Conservation (phyloP, 2,329 filamentous ascomycete species). For the Arachnopeziza araneosa region DNA sequence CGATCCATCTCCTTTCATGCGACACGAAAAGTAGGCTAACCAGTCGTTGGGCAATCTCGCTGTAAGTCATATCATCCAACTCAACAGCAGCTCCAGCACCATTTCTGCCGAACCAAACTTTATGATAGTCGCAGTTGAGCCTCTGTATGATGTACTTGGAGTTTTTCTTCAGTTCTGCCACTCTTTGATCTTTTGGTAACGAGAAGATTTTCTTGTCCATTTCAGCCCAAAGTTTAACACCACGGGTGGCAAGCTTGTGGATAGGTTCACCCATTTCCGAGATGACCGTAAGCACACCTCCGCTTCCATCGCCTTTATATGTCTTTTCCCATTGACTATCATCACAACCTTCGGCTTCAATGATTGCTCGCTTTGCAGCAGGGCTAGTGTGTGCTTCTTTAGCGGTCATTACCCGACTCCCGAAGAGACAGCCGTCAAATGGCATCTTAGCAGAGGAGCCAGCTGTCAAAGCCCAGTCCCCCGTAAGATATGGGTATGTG, state of each 20-base stretch:
- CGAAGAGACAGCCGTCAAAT: conserved; percentile 82
- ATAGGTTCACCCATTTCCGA: conserved; percentile 99
- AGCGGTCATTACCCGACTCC: conserved; percentile 86
- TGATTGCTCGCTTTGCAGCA: conserved; percentile 80
- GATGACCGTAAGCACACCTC: conserved; percentile 87
- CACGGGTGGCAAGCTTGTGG: conserved; percentile 91
- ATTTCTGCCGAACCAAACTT: conserved; percentile 72
- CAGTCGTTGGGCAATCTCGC: conserved; percentile 75
- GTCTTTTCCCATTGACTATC: conserved; percentile 83
- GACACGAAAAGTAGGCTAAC: conserved; percentile 83
- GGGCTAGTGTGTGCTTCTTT: conserved; percentile 83
- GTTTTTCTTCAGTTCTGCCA: conserved; percentile 77
- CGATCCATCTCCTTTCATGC: conserved; percentile 83
- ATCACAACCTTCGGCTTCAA: conserved; percentile 71
- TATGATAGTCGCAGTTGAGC: conserved; percentile 89
- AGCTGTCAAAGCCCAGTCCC: conserved; percentile 73
- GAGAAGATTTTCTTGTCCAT: conserved; percentile 98
- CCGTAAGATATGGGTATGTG: conserved; percentile 84
- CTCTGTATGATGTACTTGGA: conserved; percentile 86
- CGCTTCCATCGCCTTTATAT: conserved; percentile 79
- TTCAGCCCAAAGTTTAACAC: conserved; percentile 91
- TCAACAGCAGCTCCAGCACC: conserved; percentile 65
- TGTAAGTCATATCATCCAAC: conserved; percentile 90
- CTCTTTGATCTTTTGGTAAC: conserved; percentile 79
- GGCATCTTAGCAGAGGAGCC: conserved; percentile 88